Conservation (phyloP, 225 moss, liverwort and hornwort species). For the Takakia lepidozioides region DNA sequence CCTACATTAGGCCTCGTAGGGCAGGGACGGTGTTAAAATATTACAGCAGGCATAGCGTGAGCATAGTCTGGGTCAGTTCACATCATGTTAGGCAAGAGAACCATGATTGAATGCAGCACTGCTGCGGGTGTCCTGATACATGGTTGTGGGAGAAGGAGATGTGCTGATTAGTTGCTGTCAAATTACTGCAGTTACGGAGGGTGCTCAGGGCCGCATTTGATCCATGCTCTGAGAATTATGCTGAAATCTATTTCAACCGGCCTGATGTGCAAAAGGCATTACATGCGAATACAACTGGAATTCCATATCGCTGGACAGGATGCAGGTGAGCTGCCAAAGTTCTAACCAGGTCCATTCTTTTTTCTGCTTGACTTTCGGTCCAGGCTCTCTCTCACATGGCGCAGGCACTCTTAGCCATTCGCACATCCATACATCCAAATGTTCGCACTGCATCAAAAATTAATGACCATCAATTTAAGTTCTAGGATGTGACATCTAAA, state of each 20-base stretch:
- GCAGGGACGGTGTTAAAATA: no score
- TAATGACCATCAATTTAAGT: no score
- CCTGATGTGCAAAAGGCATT: constrained; percentile 61
- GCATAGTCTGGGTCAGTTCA: background rate
- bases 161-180: background rate
- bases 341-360: background rate
- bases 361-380: background rate
- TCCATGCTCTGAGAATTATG: constrained; percentile 45
- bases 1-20: no score
- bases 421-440: no score
- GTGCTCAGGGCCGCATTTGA: constrained; percentile 14
- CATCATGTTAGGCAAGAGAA: constrained; percentile 2
- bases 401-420: no score
- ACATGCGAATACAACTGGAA: constrained; percentile 58
- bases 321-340: constrained; percentile 10
- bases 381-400: background rate
- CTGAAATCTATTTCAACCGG: constrained; percentile 43
- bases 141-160: no score
- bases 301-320: constrained; percentile 38
- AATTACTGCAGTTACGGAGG: constrained; percentile 12
- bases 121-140: no score
- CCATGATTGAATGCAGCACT: no score
- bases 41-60: background rate
- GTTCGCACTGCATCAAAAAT: no score
- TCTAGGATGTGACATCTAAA: no score